A percentile compares a stretch with the other conserved stretches of the same genome.
These are phyloP conservation scores for Pyrenochaeta sp. DNA, from an alignment of 2,329 filamentous ascomycete species.

Conservation along the genomic window DNA sequence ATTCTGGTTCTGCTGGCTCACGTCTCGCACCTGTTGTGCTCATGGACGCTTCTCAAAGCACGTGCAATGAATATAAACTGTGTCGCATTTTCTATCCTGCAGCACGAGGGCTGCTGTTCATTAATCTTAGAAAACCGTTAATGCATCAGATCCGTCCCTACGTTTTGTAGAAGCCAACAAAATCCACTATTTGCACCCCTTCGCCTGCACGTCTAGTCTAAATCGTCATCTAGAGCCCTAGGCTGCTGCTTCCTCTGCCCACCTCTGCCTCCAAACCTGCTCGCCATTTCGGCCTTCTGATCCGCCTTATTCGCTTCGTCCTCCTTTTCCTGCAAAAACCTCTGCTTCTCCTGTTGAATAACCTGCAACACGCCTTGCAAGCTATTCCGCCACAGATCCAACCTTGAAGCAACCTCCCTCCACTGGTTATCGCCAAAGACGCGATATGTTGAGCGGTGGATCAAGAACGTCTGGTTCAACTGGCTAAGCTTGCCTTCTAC, in stretches of 20 bases:
- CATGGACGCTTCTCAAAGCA: conserved; percentile 2
- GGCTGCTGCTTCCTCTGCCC: conserved; percentile 39
- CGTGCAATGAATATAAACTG: conserved; percentile 20
- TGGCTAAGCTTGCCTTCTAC: conserved; percentile 97
- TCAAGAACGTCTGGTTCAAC: conserved; percentile 89
- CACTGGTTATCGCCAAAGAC: conserved; percentile 99
- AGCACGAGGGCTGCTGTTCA: conserved; percentile 41
- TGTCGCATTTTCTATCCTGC: conserved; percentile 44
- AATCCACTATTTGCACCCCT: conserved; percentile 11
- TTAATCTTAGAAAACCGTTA: conserved; percentile 39
- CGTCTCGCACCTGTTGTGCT: neutral
- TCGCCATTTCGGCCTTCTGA: conserved; percentile 63
- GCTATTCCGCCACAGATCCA: conserved; percentile 91
- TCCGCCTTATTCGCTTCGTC: conserved; percentile 77
- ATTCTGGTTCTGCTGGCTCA: neutral
- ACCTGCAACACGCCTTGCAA: conserved; percentile 80
- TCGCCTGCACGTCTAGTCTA: conserved; percentile 35
- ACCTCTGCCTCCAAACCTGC: conserved; percentile 34
- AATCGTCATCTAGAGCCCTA: conserved; percentile 46
- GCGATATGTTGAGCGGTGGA: conserved; percentile 95
- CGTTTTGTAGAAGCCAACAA: conserved; percentile 31
- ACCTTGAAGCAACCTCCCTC: conserved; percentile 87
- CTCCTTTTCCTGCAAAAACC: conserved; percentile 79
- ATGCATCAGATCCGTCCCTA: conserved; percentile 39
- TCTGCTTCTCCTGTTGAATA: conserved; percentile 81